Conservation (phyloP, 352 stramenopile genomes). For the Thraustotheca clavata region DNA sequence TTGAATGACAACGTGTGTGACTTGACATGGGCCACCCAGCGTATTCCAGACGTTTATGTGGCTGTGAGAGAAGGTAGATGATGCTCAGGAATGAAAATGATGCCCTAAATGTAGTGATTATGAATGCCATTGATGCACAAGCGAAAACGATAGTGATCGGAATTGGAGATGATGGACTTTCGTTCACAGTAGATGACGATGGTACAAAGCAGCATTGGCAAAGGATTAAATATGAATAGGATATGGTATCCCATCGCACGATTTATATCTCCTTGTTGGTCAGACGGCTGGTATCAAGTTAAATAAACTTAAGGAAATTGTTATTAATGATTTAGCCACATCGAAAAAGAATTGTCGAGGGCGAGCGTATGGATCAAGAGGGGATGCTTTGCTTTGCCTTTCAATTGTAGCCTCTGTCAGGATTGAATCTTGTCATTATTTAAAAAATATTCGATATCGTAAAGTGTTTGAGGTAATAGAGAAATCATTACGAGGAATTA, state of each 20-base stretch:
- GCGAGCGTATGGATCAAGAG: constrained; percentile 34
- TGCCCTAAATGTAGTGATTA: constrained; percentile 34
- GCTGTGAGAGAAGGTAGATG: constrained; percentile 58
- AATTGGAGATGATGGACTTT: constrained; percentile 35
- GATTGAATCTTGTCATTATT: constrained; percentile 48
- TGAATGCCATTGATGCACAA: constrained; percentile 63
- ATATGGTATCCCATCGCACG: constrained; percentile 44
- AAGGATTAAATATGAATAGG: constrained; percentile 26
- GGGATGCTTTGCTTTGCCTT: constrained; percentile 47
- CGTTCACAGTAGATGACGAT: constrained; percentile 60
- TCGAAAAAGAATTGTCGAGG: constrained; percentile 23
- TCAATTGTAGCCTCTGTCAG: constrained; percentile 37
- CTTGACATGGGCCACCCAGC: constrained; percentile 47
- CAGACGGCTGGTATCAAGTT: not conserved
- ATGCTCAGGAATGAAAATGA: not conserved
- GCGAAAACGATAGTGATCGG: constrained; percentile 38
- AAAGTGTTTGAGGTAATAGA: constrained; percentile 56
- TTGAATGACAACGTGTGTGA: constrained; percentile 30
- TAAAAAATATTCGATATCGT: constrained; percentile 48
- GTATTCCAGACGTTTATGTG: constrained; percentile 41
- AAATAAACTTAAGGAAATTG: not conserved
- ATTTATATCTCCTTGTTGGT: constrained; percentile 27
- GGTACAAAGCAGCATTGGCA: constrained; percentile 27
- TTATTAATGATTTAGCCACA: constrained; percentile 27
- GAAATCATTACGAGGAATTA: not conserved